Conservation (phyloP, 306 rosid genomes). For the Cercis canadensis region DNA sequence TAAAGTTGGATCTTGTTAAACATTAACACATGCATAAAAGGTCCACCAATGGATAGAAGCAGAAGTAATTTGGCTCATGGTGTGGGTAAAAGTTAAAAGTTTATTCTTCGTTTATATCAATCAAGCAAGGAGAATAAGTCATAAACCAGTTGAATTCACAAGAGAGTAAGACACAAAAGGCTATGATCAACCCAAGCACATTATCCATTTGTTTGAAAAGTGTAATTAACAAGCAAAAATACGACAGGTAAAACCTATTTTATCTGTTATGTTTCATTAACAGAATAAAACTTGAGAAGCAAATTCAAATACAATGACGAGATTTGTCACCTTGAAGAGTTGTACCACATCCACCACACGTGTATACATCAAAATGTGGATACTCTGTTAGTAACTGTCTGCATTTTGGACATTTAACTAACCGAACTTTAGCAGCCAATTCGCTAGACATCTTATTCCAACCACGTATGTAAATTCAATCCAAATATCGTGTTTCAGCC, state of each 20-base stretch:
- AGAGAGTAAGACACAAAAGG: constrained; percentile 10
- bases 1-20: background rate
- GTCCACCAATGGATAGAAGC: constrained; percentile 18
- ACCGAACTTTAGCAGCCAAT: constrained; percentile 57
- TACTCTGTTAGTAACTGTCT: constrained; percentile 63
- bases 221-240: background rate
- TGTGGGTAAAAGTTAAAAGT: background rate
- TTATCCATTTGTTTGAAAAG: constrained; percentile 19
- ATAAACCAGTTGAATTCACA: background rate
- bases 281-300: constrained; percentile 13
- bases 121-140: constrained; percentile 9
- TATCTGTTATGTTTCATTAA: background rate
- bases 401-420: constrained; percentile 88
- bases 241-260: background rate
- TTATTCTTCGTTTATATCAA: constrained; percentile 14
- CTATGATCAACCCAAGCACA: constrained; percentile 29
- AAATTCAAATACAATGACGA: constrained; percentile 4
- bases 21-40: constrained; percentile 14
- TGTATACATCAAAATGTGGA: constrained; percentile 60
- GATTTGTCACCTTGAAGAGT: constrained; percentile 70
- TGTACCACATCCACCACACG: constrained; percentile 85
- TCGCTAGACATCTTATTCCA: constrained; percentile 55
- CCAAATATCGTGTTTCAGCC: constrained; percentile 29
- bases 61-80: constrained; percentile 4
- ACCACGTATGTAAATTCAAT: constrained; percentile 23